Conservation (phyloP, 2,329 filamentous ascomycete genomes). For the Fusarium buxicola region DNA sequence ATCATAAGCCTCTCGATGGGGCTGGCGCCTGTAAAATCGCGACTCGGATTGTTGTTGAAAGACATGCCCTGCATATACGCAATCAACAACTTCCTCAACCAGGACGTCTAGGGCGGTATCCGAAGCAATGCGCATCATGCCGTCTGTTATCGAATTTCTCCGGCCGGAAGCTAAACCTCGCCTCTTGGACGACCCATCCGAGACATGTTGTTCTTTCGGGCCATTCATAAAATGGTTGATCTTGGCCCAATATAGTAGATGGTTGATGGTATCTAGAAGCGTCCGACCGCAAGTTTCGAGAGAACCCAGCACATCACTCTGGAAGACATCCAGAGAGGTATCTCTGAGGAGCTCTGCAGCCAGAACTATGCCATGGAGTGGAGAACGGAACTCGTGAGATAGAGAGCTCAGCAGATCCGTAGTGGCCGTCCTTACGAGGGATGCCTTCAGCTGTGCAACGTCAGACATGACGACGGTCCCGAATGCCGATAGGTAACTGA, state of each 20-base stretch:
- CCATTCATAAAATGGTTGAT: constrained; percentile 57
- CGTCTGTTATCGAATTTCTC: constrained; percentile 14
- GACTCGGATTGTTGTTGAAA: constrained; percentile 37
- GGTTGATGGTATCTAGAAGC: constrained; percentile 65
- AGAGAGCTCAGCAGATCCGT: constrained; percentile 70
- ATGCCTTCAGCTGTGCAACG: constrained; percentile 57
- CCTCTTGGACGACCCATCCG: not conserved
- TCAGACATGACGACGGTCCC: constrained; percentile 68
- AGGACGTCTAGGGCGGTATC: constrained; percentile 51
- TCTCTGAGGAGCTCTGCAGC: constrained; percentile 65
- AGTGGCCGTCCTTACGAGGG: constrained; percentile 60
- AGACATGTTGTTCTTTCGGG: constrained; percentile 1
- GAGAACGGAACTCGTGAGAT: constrained; percentile 71
- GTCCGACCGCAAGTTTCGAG: constrained; percentile 64
- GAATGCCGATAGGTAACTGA: constrained; percentile 64
- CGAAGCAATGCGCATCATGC: constrained; percentile 32
- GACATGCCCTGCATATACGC: constrained; percentile 55
- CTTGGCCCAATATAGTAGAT: constrained; percentile 65
- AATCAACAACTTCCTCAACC: constrained; percentile 61
- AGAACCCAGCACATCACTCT: constrained; percentile 60
- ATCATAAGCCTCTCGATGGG: not conserved
- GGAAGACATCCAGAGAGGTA: constrained; percentile 59
- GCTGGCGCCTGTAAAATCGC: constrained; percentile 3
- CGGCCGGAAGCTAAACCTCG: not conserved
- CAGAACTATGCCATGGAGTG: constrained; percentile 69